phyloP scores from a whole-genome alignment of 768 basidiomycete species.

The Boletus vinaceobasis region DNA sequence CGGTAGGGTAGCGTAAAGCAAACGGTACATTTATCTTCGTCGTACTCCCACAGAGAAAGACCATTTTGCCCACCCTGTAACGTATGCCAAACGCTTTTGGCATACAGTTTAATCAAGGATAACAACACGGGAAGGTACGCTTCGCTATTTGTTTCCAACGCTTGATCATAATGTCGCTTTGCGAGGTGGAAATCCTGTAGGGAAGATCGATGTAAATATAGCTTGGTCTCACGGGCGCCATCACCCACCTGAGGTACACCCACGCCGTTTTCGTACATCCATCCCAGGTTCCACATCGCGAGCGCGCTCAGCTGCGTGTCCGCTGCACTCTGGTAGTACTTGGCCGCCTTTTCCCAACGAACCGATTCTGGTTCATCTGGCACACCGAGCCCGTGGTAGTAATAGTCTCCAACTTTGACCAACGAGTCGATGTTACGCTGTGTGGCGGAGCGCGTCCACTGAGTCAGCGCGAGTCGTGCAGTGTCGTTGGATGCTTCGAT shows the following conservation, averaged over 20 bases:
- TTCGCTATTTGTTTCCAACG: slow-evolving; percentile 82
- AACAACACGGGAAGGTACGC: slow-evolving; percentile 86
- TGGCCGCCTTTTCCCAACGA: slow-evolving; percentile 85
- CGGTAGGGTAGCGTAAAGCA: neutral
- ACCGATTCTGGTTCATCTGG: slow-evolving; percentile 58
- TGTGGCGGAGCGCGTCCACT: slow-evolving; percentile 92
- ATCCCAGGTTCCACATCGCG: slow-evolving; percentile 97
- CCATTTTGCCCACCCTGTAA: slow-evolving; percentile 68
- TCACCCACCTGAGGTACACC: slow-evolving; percentile 78
- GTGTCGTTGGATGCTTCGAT: slow-evolving; percentile 77
- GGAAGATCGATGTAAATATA: neutral
- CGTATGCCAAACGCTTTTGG: slow-evolving; percentile 81
- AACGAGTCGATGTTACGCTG: slow-evolving; percentile 96
- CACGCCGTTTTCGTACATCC: slow-evolving; percentile 98
- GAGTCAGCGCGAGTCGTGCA: slow-evolving; percentile 78
- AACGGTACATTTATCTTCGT: slow-evolving; percentile 41
- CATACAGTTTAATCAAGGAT: slow-evolving; percentile 78
- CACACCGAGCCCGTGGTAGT: slow-evolving; percentile 86
- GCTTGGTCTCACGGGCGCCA: neutral
- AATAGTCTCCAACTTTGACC: slow-evolving; percentile 98
- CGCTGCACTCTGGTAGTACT: slow-evolving; percentile 92
- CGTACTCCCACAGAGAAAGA: slow-evolving; percentile 61
- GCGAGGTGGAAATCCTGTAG: slow-evolving; percentile 91
- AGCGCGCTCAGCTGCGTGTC: slow-evolving; percentile 90
- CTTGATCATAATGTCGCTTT: slow-evolving; percentile 91